Evolutionary conservation across 1,284 basidiomycete genomes (phyloP).

Genomic region (Tremellales sp.): DNA sequence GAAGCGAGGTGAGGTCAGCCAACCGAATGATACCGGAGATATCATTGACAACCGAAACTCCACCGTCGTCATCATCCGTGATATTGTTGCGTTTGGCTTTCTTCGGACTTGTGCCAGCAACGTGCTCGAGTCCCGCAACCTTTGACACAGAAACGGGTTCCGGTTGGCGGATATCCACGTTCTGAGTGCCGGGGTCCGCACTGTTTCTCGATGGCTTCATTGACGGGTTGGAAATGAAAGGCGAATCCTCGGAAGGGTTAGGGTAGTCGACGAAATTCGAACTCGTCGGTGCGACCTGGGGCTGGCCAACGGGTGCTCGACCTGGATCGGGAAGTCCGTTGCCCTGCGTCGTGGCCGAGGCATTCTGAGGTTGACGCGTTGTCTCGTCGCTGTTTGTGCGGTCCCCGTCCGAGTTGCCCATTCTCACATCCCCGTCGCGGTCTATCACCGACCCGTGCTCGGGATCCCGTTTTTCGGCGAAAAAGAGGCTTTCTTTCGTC

Average conservation of each 20-base stretch:
- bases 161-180: slow-evolving; percentile 2
- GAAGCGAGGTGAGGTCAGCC: slow-evolving; percentile 24
- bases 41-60: slow-evolving; percentile 25
- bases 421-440: background rate
- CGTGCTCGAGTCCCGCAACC: background rate
- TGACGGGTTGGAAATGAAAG: background rate
- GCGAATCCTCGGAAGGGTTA: background rate
- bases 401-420: slow-evolving; percentile 2
- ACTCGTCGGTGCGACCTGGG: slow-evolving; percentile 8
- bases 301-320: slow-evolving; percentile 27
- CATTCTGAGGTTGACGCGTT: slow-evolving; percentile 9
- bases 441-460: background rate
- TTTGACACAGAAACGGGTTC: background rate
- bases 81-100: slow-evolving; percentile 5
- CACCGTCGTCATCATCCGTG: slow-evolving; percentile 31
- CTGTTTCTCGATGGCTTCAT: background rate
- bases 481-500: background rate
- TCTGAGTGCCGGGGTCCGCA: background rate
- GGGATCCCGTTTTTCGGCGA: background rate
- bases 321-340: slow-evolving; percentile 24
- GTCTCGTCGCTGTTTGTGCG: background rate
- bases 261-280: slow-evolving; percentile 21
- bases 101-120: slow-evolving; percentile 6
- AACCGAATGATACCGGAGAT: slow-evolving; percentile 35
- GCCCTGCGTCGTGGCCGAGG: slow-evolving; percentile 16